Percentiles rank a stretch among this genome's conserved stretches.
Conservation (phyloP, 23 red algal species). For the Cyanidium caldarium region DNA sequence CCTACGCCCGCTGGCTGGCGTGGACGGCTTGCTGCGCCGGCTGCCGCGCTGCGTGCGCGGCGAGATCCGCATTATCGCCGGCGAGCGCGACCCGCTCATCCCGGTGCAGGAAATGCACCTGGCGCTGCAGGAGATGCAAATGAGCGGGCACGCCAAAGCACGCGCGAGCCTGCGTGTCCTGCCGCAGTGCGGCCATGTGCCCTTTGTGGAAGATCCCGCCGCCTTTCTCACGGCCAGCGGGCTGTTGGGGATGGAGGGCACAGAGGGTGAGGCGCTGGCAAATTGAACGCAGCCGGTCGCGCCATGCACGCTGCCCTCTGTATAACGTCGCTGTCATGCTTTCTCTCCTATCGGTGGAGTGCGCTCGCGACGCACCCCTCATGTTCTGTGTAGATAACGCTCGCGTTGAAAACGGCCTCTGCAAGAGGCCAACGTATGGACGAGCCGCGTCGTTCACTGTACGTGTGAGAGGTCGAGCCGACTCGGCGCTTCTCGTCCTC, state of each 20-base stretch:
- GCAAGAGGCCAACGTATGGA: too few relatives aligned
- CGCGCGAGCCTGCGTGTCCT: slow-evolving; percentile 30
- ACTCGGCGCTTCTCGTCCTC: too few relatives aligned
- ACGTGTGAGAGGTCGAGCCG: too few relatives aligned
- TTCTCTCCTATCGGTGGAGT: too few relatives aligned
- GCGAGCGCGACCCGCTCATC: slow-evolving; percentile 47
- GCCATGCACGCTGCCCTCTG: too few relatives aligned
- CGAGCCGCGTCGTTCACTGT: too few relatives aligned
- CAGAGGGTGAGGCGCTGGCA: too few relatives aligned
- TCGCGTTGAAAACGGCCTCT: too few relatives aligned
- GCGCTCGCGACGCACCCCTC: too few relatives aligned
- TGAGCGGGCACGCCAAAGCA: neutral
- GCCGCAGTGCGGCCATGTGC: slow-evolving; percentile 49
- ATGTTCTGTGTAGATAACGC: too few relatives aligned
- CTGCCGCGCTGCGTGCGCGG: slow-evolving; percentile 12
- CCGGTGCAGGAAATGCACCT: slow-evolving; percentile 31
- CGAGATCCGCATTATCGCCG: slow-evolving; percentile 45
- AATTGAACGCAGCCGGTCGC: too few relatives aligned
- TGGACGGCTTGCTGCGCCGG: slow-evolving; percentile 19
- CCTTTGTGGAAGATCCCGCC: slow-evolving; percentile 54
- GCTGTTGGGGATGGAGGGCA: neutral
- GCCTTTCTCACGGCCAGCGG: slow-evolving; percentile 29
- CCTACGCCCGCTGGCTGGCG: slow-evolving; percentile 12
- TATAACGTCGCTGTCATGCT: too few relatives aligned
- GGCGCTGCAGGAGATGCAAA: slow-evolving; percentile 30